phyloP scores from a whole-genome alignment of 805 yeast genomes.

The Myxozyma neotropica region DNA sequence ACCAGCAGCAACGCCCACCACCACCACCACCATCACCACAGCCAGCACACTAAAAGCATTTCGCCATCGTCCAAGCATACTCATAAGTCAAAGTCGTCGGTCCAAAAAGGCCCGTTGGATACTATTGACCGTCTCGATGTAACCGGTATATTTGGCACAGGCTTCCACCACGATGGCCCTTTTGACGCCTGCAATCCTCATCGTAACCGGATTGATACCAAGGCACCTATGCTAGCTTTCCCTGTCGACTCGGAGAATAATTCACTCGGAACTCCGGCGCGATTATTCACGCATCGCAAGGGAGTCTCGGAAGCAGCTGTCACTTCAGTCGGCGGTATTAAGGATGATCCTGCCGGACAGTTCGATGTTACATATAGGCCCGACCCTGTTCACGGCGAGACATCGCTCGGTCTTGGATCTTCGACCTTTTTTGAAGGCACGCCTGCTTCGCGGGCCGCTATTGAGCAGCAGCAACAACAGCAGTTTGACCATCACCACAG shows the following conservation, averaged over 20 bases:
- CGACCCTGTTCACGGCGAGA: slow-evolving; percentile 78
- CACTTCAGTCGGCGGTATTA: slow-evolving; percentile 38
- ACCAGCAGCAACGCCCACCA: not conserved
- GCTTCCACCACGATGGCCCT: slow-evolving; percentile 98
- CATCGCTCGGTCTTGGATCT: slow-evolving; percentile 86
- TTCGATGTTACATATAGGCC: slow-evolving; percentile 73
- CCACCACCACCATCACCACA: slow-evolving; percentile 1
- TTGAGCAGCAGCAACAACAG: slow-evolving; percentile 28
- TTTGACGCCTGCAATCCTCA: slow-evolving; percentile 98
- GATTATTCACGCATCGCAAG: slow-evolving; percentile 9
- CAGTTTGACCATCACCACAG: slow-evolving; percentile 2
- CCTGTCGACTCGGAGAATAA: slow-evolving; percentile 95
- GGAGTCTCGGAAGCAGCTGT: slow-evolving; percentile 7
- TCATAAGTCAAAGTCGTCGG: slow-evolving; percentile 1
- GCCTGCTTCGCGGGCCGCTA: slow-evolving; percentile 63
- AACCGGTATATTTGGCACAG: slow-evolving; percentile 89
- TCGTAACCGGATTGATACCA: slow-evolving; percentile 71
- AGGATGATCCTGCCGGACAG: not conserved
- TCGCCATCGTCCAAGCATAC: not conserved
- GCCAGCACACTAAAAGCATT: slow-evolving; percentile 2
- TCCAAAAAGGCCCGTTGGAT: slow-evolving; percentile 59
- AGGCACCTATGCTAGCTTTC: slow-evolving; percentile 93
- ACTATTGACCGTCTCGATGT: slow-evolving; percentile 95
- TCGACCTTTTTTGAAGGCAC: slow-evolving; percentile 95
- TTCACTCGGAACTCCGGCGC: slow-evolving; percentile 60